Percentiles rank a stretch among this genome's conserved stretches.
Evolutionary conservation across 1,284 basidiomycete genomes (phyloP).

Genomic region (Phaffia rhodozyma): DNA sequence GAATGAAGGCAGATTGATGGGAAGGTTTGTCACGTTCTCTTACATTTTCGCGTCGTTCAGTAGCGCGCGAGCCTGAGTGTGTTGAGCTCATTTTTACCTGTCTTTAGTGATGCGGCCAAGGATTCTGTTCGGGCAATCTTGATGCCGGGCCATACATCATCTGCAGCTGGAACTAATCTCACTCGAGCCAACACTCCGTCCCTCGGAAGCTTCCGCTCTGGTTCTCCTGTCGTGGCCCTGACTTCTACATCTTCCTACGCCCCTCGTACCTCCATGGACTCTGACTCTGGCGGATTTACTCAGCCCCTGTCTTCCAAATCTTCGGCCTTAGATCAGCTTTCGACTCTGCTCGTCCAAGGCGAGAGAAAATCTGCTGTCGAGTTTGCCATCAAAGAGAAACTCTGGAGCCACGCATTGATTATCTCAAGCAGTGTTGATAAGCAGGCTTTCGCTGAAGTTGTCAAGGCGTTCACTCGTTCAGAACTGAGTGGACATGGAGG

Average conservation of each 20-base stretch:
- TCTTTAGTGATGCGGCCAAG: too few species aligned
- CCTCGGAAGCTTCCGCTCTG: too few species aligned
- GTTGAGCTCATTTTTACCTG: too few species aligned
- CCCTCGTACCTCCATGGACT: background rate
- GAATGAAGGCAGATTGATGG: constrained; percentile 69
- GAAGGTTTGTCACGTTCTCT: constrained; percentile 32
- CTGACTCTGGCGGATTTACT: constrained; percentile 25
- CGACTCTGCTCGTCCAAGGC: constrained; percentile 64
- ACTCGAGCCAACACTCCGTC: too few species aligned
- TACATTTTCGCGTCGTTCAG: background rate
- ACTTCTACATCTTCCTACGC: constrained; percentile 9
- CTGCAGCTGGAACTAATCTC: too few species aligned
- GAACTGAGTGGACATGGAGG: constrained; percentile 44
- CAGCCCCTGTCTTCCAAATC: constrained; percentile 36
- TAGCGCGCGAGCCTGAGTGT: too few species aligned
- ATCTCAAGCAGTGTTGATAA: constrained; percentile 88
- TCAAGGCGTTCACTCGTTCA: constrained; percentile 67
- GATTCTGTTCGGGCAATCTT: too few species aligned
- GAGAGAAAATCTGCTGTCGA: constrained; percentile 77
- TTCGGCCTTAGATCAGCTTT: constrained; percentile 60
- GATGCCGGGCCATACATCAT: too few species aligned
- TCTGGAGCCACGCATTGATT: constrained; percentile 94
- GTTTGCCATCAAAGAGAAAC: constrained; percentile 70
- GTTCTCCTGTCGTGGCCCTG: background rate
- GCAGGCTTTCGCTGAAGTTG: constrained; percentile 83